Evolutionary conservation across 768 basidiomycete genomes (phyloP).

Genomic region (Imleria badia): DNA sequence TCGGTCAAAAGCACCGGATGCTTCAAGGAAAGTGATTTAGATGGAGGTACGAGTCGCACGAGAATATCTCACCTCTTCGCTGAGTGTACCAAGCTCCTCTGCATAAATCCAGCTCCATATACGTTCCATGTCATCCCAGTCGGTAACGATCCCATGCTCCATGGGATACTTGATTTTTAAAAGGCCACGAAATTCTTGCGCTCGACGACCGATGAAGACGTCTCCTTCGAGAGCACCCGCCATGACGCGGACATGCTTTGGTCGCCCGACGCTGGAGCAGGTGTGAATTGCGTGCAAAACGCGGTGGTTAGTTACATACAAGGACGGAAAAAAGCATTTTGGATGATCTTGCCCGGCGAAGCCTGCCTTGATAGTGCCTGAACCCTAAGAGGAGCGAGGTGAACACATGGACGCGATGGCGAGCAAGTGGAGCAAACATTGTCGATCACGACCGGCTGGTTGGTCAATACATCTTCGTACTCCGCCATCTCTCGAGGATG

Average conservation of each 20-base stretch:
- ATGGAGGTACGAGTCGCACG: not conserved
- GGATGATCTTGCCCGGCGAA: slow-evolving; percentile 99
- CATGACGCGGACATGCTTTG: slow-evolving; percentile 98
- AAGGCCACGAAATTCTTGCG: slow-evolving; percentile 93
- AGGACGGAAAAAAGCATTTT: slow-evolving; percentile 99
- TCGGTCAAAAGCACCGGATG: slow-evolving; percentile 98
- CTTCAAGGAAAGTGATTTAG: slow-evolving; percentile 41
- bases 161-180: slow-evolving; percentile 99
- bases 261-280: slow-evolving; percentile 78
- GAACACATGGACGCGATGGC: slow-evolving; percentile 26
- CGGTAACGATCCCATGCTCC: slow-evolving; percentile 98
- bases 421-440: slow-evolving; percentile 59
- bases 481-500: slow-evolving; percentile 59
- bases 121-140: slow-evolving; percentile 99
- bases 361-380: slow-evolving; percentile 97
- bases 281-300: slow-evolving; percentile 30
- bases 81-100: slow-evolving; percentile 91
- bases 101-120: slow-evolving; percentile 99
- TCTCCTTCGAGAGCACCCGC: slow-evolving; percentile 96
- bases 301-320: slow-evolving; percentile 62
- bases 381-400: slow-evolving; percentile 62
- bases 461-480: slow-evolving; percentile 92
- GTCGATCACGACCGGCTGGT: slow-evolving; percentile 99
- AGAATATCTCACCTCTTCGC: slow-evolving; percentile 77
- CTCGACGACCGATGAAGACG: slow-evolving; percentile 91